Conservation (phyloP, 495 filamentous ascomycete genomes). For the Trichoderma reesei region DNA sequence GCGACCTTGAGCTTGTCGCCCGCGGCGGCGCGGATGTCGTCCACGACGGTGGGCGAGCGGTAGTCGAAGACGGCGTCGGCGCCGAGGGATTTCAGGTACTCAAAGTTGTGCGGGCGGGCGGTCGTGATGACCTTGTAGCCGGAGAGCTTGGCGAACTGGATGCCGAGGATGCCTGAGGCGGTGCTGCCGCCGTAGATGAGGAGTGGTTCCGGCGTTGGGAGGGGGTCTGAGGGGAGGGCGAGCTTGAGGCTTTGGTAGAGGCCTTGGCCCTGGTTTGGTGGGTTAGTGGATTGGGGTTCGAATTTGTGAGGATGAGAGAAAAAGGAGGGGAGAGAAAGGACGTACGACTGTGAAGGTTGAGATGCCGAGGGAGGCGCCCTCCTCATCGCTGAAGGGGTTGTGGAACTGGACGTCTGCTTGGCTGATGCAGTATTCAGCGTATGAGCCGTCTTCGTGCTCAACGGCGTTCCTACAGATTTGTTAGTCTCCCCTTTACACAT, state of each 20-base stretch:
- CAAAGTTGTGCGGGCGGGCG: slow-evolving; percentile 33
- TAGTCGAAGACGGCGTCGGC: slow-evolving; percentile 40
- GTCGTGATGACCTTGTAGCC: slow-evolving; percentile 37
- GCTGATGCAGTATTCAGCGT: slow-evolving; percentile 28
- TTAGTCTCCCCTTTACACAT: not conserved
- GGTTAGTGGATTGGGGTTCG: not conserved
- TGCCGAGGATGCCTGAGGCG: slow-evolving; percentile 36
- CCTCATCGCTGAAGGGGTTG: slow-evolving; percentile 29
- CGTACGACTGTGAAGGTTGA: slow-evolving; percentile 36
- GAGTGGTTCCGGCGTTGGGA: slow-evolving; percentile 20
- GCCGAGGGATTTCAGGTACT: slow-evolving; percentile 30
- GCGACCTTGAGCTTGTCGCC: slow-evolving; percentile 19
- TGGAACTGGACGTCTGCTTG: slow-evolving; percentile 21
- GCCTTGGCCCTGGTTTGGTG: slow-evolving; percentile 28
- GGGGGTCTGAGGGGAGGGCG: slow-evolving; percentile 25
- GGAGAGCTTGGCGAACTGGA: slow-evolving; percentile 38
- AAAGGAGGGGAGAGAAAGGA: not conserved
- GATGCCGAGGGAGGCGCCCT: slow-evolving; percentile 40
- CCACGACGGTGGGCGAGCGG: slow-evolving; percentile 23
- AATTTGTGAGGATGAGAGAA: too few relatives aligned
- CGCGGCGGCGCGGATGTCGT: slow-evolving; percentile 26
- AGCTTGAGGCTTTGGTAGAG: slow-evolving; percentile 32
- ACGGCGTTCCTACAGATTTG: not conserved
- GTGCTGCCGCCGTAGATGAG: slow-evolving; percentile 45
- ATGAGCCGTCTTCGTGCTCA: slow-evolving; percentile 22